Base-by-base conservation (phyloP, 23 red algal genomes). In the Agarophyton chilense region DNA sequence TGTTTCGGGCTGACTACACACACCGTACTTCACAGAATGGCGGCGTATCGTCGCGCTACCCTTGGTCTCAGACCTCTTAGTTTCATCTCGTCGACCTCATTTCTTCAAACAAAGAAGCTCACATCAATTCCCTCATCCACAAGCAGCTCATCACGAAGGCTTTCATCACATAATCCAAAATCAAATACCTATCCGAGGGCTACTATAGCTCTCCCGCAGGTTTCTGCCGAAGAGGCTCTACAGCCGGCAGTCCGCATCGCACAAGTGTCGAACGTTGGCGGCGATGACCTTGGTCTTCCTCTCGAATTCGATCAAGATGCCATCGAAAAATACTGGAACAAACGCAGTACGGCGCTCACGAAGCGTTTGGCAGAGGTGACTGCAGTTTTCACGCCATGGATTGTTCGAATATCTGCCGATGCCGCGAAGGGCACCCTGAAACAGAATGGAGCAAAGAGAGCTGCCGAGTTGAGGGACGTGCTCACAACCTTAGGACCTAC, bases 261-360 rank as follows among this genome's bases (percentile, higher is more conserved):
- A 79, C 2, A 58, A 2, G 56, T 39, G 21, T 72, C 55, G 41
- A 58, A 32, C 4, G 29, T 81, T 29, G 76, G 78, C 22, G 75
- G 76, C 28, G 81, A 79, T 40, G 96, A 98, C 32, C 63, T 45
- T 1, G 92, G 91, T 12, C 92, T 98, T 29, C 96, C 96, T 52
- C 66, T 95, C 10, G 55, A 51, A 47, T 98, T 93, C 47, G 92
- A 95, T 47, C 65, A 81, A 28, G 78, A 92, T 12, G 93, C 90
- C 10, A 98, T 98, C 36, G 84, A 87, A 26, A 66, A 40, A 12
- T 98, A 98, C 50, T 98, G 96, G 96, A 77, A 92, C 77, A 73
- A 77, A 11, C 89, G 96, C 17, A 82, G 85, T 21, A 64, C 80
- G 26, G 90, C 94, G 22, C 22, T 88, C 18, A 51, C 61, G 22